Evolutionary conservation across 495 filamentous ascomycete genomes (phyloP), one percentile per base, ranked within the genome.

Genomic region (Clavariopsis aquatica): DNA sequence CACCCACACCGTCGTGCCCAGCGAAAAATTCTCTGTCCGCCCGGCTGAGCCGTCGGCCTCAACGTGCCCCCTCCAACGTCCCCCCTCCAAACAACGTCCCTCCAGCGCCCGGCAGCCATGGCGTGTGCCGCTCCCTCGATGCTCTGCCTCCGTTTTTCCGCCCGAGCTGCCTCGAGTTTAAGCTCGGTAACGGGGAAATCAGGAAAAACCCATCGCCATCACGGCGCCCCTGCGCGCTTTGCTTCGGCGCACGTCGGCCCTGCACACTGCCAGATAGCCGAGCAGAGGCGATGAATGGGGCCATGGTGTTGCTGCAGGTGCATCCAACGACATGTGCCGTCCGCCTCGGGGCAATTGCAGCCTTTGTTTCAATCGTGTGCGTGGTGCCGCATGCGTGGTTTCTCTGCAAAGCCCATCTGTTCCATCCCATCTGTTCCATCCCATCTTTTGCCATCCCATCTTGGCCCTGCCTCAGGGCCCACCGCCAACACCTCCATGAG

Each of bases 161-260:
- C 27, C 49, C 59, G 13, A 19, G 41, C 28, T 31, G 9, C 45
- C 17, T 31, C 38, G 9, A 10, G 38, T n/a, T 43, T 49, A 60
- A 66, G 57, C 64, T 66, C 64, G 64, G 64, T 49, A 52, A 28
- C 52, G 54, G 46, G 46, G 19, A 59, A 57, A 58, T 51, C 12
- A 34, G 31, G 61, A 23, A 19, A 28, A 23, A 41, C 2, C 1
- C 22, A 8, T 19, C 12, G 8, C 10, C 47, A 7, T 49, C 47
- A 6, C 9, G 47, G 5, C 6, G 8, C 7, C 20, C 5, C 8
- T 27, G 12, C 43, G 49, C 64, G 64, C 41, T 62, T 67, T 67
- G 64, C 64, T 67, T 67, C 64, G 64, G 62, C 56, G 26, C 28
- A 20, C 1, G n/a, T 23, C 27, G 31, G 54, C 22, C 28, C 29